Conservation (phyloP, 768 basidiomycete species). For the Auriscalpium microsporum region DNA sequence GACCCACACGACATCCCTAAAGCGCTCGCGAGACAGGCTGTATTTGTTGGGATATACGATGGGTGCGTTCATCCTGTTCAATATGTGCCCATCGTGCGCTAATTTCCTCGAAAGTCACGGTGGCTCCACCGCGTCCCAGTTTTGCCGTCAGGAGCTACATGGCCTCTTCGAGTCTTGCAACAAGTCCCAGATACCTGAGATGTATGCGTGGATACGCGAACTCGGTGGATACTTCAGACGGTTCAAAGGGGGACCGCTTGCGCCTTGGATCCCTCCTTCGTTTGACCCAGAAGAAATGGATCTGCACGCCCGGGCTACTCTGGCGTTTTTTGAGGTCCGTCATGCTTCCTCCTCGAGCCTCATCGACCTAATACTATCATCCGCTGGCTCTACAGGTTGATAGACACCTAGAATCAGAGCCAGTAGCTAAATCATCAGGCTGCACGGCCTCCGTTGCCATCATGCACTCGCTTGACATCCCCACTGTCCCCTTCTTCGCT, state of each 20-base stretch:
- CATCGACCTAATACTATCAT: neutral
- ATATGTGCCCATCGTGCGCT: neutral
- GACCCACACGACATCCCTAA: constrained; percentile 47
- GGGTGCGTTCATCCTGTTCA: constrained; percentile 44
- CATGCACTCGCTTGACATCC: constrained; percentile 82
- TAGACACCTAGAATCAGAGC: constrained; percentile 58
- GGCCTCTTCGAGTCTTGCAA: constrained; percentile 74
- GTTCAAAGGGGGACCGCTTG: constrained; percentile 72
- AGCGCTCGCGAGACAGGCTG: constrained; percentile 60
- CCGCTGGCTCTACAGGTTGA: constrained; percentile 46
- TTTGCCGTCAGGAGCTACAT: constrained; percentile 78
- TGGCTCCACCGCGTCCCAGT: constrained; percentile 83
- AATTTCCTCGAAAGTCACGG: constrained; percentile 58
- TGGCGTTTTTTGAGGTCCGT: constrained; percentile 79
- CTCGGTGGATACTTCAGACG: constrained; percentile 88
- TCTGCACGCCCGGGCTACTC: constrained; percentile 77
- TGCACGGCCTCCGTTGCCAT: constrained; percentile 88
- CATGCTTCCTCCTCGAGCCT: neutral
- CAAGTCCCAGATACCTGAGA: constrained; percentile 62
- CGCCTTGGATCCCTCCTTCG: constrained; percentile 46
- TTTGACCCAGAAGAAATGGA: constrained; percentile 35
- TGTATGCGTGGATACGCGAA: constrained; percentile 69
- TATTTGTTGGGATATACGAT: constrained; percentile 88
- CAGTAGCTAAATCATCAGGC: constrained; percentile 67
- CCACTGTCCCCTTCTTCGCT: constrained; percentile 75